Evolutionary conservation across 352 stramenopile genomes (phyloP), one percentile per base, ranked within the genome.

Genomic region (Globisporangium lucens): DNA sequence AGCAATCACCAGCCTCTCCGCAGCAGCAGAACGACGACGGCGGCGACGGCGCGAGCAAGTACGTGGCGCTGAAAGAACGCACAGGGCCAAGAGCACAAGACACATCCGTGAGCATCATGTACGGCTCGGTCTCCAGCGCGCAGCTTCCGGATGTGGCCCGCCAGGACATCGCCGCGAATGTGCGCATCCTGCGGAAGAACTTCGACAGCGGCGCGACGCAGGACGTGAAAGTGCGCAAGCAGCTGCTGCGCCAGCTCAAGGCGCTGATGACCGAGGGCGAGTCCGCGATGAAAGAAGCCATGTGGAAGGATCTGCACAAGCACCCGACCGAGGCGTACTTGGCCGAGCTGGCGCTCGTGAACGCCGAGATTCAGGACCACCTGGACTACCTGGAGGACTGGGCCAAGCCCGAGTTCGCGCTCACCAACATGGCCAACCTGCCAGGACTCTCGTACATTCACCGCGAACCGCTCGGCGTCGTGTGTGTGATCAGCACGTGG

Each of bases 401-500:
- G 83, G 56, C 83, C 41, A 78, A 79, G 67, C 81, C 89, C 4
- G 56, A 87, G 64, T 61, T 72, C 20, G 71, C 77, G 22, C 24
- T 55, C 43, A 92, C 79, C 15, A 85, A 86, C 70, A 51, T 93
- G 52, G 62, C 74, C 13, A 89, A 87, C 67, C 71, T 91, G 0
- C 83, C 85, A 20, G 76, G 85, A 24, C 36, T 75, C 13, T 85
- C 76, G 68, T 92, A 91, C 65, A 70, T 96, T 13, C 58, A 78
- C 17, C 70, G 69, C 13, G 87, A 95, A 49, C 87, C 89, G 12
- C 75, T 96, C 22, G 90, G 93, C 41, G 87, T 97, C 38, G 89
- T 95, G 8, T 96, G 89, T 35, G 70, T 98, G 77, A 95, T 98
- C 12, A 79, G 85, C 41, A 93, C 89, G 71, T 98, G 91, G 88